A percentile compares a stretch with the other conserved stretches of the same genome.
Evolutionary conservation across 1,284 basidiomycete species (phyloP).

Genomic region (Cryptococcus floricola): DNA sequence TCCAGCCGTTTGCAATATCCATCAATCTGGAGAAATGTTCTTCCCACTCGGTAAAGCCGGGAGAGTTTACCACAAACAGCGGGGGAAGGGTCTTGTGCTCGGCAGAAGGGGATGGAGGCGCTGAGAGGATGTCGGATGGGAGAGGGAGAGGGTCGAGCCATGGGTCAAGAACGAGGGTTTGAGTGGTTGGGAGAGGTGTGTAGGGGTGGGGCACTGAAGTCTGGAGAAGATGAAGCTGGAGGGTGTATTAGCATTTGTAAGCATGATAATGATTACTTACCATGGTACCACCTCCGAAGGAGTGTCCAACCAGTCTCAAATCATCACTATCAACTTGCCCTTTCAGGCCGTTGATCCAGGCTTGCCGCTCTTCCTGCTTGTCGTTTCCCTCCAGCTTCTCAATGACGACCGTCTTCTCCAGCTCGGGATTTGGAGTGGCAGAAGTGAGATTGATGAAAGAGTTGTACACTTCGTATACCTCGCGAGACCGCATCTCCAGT

Average conservation of each 20-base stretch:
- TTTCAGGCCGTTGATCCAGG: constrained; percentile 53
- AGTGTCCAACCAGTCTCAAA: constrained; percentile 63
- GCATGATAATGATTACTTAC: constrained; percentile 50
- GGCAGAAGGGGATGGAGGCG: not conserved
- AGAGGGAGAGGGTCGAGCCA: constrained; percentile 69
- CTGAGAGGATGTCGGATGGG: constrained; percentile 52
- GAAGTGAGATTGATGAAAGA: constrained; percentile 33
- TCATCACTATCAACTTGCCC: constrained; percentile 48
- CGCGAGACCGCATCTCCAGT: constrained; percentile 61
- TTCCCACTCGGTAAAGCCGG: constrained; percentile 69
- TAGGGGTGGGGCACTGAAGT: not conserved
- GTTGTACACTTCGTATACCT: constrained; percentile 59
- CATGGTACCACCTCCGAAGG: constrained; percentile 70
- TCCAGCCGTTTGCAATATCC: constrained; percentile 49
- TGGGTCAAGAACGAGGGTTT: constrained; percentile 64
- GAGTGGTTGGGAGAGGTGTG: constrained; percentile 54
- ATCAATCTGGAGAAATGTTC: constrained; percentile 61
- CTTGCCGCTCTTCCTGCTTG: not conserved
- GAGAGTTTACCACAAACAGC: constrained; percentile 64
- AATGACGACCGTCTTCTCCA: constrained; percentile 1
- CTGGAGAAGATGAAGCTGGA: constrained; percentile 15
- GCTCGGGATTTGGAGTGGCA: not conserved
- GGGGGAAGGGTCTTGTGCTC: constrained; percentile 39
- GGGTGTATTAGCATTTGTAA: not conserved
- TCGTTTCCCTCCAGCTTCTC: constrained; percentile 5